Conservation (phyloP, 2,329 filamentous ascomycete genomes). For the Magnaporthiopsis rhizophila region DNA sequence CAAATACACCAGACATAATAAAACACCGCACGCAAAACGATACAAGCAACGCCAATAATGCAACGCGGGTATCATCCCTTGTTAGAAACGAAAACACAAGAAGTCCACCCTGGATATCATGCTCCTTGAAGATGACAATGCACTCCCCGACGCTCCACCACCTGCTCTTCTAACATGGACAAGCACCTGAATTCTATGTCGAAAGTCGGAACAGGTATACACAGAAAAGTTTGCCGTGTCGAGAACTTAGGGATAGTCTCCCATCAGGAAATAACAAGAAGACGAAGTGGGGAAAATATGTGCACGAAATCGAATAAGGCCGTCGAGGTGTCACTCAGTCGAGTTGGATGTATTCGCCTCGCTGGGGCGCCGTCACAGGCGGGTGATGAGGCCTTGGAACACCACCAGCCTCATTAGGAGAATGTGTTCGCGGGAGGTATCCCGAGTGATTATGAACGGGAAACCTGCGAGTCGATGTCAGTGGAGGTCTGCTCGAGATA, state of each 20-base stretch:
- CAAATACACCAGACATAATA: not conserved
- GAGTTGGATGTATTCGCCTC: not conserved
- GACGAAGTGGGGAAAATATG: not conserved
- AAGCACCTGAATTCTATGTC: not conserved
- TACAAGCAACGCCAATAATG: constrained; percentile 5
- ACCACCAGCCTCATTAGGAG: not conserved
- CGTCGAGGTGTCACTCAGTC: not conserved
- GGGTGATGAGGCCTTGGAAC: not conserved
- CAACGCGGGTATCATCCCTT: constrained; percentile 2
- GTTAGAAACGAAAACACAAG: not conserved
- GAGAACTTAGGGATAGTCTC: not conserved
- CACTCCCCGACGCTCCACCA: not conserved
- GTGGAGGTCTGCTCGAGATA: not conserved
- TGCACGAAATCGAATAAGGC: not conserved
- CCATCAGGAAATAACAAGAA: not conserved
- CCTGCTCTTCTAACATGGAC: not conserved
- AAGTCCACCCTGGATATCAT: not conserved
- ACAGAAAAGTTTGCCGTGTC: not conserved
- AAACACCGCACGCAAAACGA: not conserved
- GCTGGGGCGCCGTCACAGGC: too few species aligned
- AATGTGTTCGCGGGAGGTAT: not conserved
- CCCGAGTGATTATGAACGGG: not conserved
- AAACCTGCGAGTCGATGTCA: not conserved
- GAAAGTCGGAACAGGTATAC: not conserved
- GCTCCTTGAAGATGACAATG: not conserved